Percentiles rank a stretch among this genome's conserved stretches.
phyloP scores from a whole-genome alignment of 2,329 filamentous ascomycete genomes.

The Aschersonia sp. region DNA sequence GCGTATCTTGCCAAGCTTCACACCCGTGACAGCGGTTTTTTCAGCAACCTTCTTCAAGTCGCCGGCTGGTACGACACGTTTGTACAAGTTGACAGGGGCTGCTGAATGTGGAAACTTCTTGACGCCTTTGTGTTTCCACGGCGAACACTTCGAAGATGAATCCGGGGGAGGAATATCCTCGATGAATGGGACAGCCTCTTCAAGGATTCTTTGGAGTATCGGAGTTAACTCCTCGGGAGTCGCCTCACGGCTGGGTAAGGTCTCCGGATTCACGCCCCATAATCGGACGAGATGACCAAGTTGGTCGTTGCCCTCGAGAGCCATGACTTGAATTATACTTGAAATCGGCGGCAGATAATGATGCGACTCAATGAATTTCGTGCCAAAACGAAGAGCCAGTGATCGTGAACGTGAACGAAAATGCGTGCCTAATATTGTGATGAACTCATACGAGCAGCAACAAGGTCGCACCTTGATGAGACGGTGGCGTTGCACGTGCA shows the following conservation, averaged over 20 bases:
- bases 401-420: no score
- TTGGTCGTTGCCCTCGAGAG: background rate
- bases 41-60: slow-evolving; percentile 25
- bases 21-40: slow-evolving; percentile 12
- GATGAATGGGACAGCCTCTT: slow-evolving; percentile 34
- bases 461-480: no score
- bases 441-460: no score
- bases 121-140: slow-evolving; percentile 35
- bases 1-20: slow-evolving; percentile 8
- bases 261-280: background rate
- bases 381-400: no score
- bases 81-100: slow-evolving; percentile 37
- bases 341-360: no score
- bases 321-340: background rate
- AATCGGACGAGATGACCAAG: background rate
- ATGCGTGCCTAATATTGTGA: no score
- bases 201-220: background rate
- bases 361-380: no score
- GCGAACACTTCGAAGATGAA: slow-evolving; percentile 3
- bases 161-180: slow-evolving; percentile 28
- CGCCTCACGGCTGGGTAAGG: background rate
- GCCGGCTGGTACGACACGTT: slow-evolving; percentile 30
- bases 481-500: no score
- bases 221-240: background rate
- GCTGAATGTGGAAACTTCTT: slow-evolving; percentile 34